These are phyloP conservation scores for Saussurea involucrata DNA, from an alignment of 129 eudicot genomes.

Conservation along the genomic window DNA sequence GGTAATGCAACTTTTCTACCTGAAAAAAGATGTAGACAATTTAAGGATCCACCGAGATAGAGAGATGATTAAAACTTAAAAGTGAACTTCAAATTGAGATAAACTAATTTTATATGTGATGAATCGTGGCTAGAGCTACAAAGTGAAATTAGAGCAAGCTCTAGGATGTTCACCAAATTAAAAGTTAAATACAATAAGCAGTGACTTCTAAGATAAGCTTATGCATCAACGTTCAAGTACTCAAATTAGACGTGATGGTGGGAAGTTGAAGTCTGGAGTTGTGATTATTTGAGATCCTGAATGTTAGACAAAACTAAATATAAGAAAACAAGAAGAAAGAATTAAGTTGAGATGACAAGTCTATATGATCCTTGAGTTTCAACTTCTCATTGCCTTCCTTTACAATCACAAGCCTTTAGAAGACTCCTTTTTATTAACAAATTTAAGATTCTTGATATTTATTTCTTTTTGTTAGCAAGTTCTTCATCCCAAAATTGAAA, in stretches of 20 bases:
- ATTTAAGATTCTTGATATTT: constrained; percentile 41
- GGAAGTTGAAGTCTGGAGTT: constrained; percentile 49
- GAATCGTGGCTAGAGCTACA: not conserved
- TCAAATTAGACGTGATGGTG: constrained; percentile 38
- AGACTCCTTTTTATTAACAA: constrained; percentile 33
- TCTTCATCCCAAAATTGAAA: too few relatives aligned
- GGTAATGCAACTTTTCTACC: not conserved
- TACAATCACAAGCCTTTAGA: constrained; percentile 49
- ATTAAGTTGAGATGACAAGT: too few relatives aligned
- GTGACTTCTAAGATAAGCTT: too few relatives aligned
- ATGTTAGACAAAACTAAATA: not conserved
- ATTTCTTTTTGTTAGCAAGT: constrained; percentile 27
- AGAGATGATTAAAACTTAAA: too few relatives aligned
- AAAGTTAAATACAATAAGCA: constrained; percentile 37
- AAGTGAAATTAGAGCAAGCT: constrained; percentile 31
- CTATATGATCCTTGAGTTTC: too few relatives aligned
- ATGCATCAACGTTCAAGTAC: constrained; percentile 31
- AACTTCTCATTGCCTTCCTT: constrained; percentile 64
- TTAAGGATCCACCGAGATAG: too few relatives aligned
- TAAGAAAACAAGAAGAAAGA: not conserved
- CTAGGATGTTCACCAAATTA: constrained; percentile 23
- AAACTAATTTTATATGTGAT: not conserved
- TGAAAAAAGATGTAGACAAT: too few relatives aligned
- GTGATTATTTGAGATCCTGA: not conserved
- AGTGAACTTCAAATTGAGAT: too few relatives aligned